Base-by-base conservation (phyloP, 805 yeast genomes). In the Wickerhamomyces ciferrii region DNA sequence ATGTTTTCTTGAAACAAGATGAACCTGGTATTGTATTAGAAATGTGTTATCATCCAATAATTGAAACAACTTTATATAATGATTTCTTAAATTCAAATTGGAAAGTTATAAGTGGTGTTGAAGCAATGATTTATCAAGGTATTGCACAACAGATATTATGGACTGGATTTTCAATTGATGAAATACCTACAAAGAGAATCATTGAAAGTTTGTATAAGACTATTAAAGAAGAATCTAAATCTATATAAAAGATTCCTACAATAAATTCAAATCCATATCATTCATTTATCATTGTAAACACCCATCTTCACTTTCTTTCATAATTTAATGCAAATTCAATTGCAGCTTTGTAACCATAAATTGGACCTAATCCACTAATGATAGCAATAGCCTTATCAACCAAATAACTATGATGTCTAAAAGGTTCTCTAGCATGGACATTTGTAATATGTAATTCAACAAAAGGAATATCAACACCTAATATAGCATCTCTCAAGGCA, bases 371-470 rank as follows among this genome's bases (percentile, higher is more conserved):
- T 0, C 64, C 64, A 43, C 60, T 50, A 17, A 60, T 52, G 9
- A 75, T 74, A 5, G 72, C 79, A 39, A 72, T 62, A 0, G 79
- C 79, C 48, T 68, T 72, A 51, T 75, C 79, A 54, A 71, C 69
- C 29, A 75, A 61, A 57, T 68, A 75, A 45, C 74, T 69, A 49
- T 71, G 71, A 52, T 74, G 78, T 64, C 79, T 69, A 61, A 75
- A 75, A 17, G 71, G 71, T 50, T 75, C 79, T 55, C 79, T 62
- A 41, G 73, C 74, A 48, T 75, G 79, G 32, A 74, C 75, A 53
- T 75, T 75, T 36, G 79, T 74, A 53, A 75, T 71, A 55, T 75
- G 79, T 6, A 75, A 66, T 53, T 75, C 79, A 25, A 75, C 63
- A 51, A 69, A 75, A 21, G 79, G 79, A 43, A 75, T 74, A 21